Conservation (phyloP, 2,329 filamentous ascomycete species). For the Didymella glomerata region DNA sequence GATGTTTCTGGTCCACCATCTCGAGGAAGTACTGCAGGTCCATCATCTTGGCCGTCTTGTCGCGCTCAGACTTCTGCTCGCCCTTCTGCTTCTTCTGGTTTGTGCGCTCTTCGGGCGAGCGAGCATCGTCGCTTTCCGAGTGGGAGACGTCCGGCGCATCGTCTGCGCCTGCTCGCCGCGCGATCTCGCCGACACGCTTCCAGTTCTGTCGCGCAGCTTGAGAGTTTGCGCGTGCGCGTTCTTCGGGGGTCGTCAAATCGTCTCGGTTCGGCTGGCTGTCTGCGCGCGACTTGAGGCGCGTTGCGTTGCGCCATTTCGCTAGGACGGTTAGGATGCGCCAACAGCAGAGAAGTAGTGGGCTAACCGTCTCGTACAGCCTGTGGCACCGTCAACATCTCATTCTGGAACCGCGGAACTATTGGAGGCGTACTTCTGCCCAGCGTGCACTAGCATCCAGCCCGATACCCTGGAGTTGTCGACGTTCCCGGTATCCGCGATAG, state of each 20-base stretch:
- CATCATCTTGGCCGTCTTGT: conserved; percentile 78
- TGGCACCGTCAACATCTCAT: conserved; percentile 7
- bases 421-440: conserved; percentile 68
- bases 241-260: conserved; percentile 33
- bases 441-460: conserved; percentile 73
- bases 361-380: conserved; percentile 61
- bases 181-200: conserved; percentile 76
- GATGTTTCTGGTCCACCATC: conserved; percentile 86
- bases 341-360: conserved; percentile 26
- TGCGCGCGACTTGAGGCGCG: conserved; percentile 54
- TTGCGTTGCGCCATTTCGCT: conserved; percentile 64
- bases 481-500: conserved; percentile 78
- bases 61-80: conserved; percentile 65
- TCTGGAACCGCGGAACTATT: not conserved
- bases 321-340: conserved; percentile 39
- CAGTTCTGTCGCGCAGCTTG: conserved; percentile 72
- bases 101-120: conserved; percentile 45
- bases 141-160: conserved; percentile 61
- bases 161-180: conserved; percentile 75
- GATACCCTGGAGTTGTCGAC: conserved; percentile 74
- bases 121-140: conserved; percentile 53
- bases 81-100: conserved; percentile 51
- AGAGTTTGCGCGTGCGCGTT: conserved; percentile 41
- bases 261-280: conserved; percentile 41
- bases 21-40: conserved; percentile 85